Evolutionary conservation across 2,329 filamentous ascomycete genomes (phyloP).

Genomic region (Ilyonectria robusta): DNA sequence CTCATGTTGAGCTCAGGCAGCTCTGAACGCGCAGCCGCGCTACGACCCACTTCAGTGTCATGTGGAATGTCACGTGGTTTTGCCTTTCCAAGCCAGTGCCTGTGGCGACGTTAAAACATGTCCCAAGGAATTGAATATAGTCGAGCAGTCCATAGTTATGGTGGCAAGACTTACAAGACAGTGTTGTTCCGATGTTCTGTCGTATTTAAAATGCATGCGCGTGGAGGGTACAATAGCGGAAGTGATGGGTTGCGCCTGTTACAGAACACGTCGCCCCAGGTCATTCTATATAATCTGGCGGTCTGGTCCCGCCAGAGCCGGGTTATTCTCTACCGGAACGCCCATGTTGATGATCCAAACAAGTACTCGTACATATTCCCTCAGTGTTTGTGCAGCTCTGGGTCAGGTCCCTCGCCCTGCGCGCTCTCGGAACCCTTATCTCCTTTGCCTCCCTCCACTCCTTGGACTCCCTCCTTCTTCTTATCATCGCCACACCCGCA

Average conservation of each 20-base stretch:
- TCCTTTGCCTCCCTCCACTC: conserved; percentile 35
- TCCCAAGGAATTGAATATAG: neutral
- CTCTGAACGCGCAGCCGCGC: conserved; percentile 61
- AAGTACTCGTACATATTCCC: conserved; percentile 25
- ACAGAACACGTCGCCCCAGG: conserved; percentile 24
- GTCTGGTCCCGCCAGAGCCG: conserved; percentile 45
- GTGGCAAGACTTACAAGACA: neutral
- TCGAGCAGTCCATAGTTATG: neutral
- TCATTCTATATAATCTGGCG: conserved; percentile 13
- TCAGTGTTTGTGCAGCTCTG: conserved; percentile 40
- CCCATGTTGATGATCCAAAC: conserved; percentile 14
- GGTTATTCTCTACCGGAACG: conserved; percentile 17
- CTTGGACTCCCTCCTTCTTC: conserved; percentile 45
- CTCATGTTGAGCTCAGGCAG: conserved; percentile 61
- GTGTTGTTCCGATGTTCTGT: neutral
- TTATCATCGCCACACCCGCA: conserved; percentile 78
- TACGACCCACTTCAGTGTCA: conserved; percentile 30
- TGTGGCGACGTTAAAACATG: too few species aligned
- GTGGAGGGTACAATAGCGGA: neutral
- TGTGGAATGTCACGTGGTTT: conserved; percentile 34
- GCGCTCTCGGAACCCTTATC: conserved; percentile 44
- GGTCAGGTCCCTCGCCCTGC: conserved; percentile 34
- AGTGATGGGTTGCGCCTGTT: neutral
- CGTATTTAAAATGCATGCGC: neutral
- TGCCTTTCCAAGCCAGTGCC: too few species aligned